Evolutionary conservation across 2,329 filamentous ascomycete genomes (phyloP).

Genomic region (Lecanosticta acicola): DNA sequence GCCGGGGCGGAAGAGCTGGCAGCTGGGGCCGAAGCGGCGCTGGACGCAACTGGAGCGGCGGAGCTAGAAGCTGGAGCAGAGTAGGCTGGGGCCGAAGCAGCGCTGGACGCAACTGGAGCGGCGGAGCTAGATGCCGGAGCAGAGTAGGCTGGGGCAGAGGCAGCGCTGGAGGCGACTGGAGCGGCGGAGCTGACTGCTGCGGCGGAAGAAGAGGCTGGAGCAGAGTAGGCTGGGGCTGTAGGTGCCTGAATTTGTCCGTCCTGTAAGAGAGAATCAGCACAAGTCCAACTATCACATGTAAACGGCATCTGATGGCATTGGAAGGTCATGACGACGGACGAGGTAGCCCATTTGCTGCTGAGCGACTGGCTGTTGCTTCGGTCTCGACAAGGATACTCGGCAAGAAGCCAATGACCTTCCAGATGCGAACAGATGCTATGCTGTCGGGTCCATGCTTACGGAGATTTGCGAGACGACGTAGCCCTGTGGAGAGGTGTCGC

Average conservation of each 20-base stretch:
- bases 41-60: constrained; percentile 3
- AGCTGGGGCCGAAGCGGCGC: constrained; percentile 10
- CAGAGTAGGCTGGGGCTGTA: constrained; percentile 1
- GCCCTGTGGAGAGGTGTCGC: constrained; percentile 11
- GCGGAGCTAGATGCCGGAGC: constrained; percentile 5
- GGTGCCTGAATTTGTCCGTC: constrained; percentile 19
- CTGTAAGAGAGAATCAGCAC: constrained; percentile 9
- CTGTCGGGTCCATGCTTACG: constrained; percentile 10
- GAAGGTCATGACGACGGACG: no score
- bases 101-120: constrained; percentile 5
- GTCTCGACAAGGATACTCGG: no score
- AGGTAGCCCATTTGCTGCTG: no score
- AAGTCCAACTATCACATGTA: background rate
- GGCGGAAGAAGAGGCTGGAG: constrained; percentile 9
- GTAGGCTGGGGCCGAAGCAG: constrained; percentile 8
- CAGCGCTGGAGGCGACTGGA: constrained; percentile 3
- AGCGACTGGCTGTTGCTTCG: no score
- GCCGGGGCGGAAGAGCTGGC: constrained; percentile 1
- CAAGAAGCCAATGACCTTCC: no score
- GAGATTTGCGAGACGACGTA: constrained; percentile 19
- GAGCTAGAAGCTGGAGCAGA: constrained; percentile 9
- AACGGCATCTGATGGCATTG: no score
- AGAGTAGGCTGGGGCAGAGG: constrained; percentile 11
- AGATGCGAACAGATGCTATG: background rate
- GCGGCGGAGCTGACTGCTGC: constrained; percentile 6